Conservation (phyloP, 2,329 filamentous ascomycete species). For the Hysterium pulicare region DNA sequence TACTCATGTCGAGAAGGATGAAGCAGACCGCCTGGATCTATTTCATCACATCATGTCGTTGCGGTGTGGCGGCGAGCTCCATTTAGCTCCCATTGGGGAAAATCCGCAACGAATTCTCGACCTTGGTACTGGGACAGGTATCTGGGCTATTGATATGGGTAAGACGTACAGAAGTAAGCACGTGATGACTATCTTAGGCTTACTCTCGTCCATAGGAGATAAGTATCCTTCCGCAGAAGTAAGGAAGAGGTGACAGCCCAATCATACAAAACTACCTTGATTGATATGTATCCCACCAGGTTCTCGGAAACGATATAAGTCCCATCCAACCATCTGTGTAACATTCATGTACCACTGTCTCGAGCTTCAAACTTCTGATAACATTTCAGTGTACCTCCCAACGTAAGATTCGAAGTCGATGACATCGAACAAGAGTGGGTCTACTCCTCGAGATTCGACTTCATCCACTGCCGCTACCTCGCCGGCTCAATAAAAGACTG, state of each 20-base stretch:
- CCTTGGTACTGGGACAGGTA: slow-evolving; percentile 20
- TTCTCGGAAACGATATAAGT: slow-evolving; percentile 38
- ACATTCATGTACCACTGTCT: not conserved
- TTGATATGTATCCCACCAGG: slow-evolving; percentile 4
- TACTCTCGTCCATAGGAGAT: too few relatives aligned
- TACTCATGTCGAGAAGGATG: slow-evolving; percentile 5
- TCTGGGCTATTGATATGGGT: slow-evolving; percentile 26
- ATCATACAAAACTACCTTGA: not conserved
- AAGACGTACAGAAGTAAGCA: too few relatives aligned
- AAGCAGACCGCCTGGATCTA: slow-evolving; percentile 24
- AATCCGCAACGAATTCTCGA: slow-evolving; percentile 19
- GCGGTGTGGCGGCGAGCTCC: slow-evolving; percentile 17
- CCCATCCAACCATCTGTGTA: slow-evolving; percentile 36
- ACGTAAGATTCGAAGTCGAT: slow-evolving; percentile 39
- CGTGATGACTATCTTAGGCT: too few relatives aligned
- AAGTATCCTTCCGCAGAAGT: slow-evolving; percentile 26
- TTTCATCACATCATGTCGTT: slow-evolving; percentile 23
- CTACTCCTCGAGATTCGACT: slow-evolving; percentile 26
- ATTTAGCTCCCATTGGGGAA: slow-evolving; percentile 21
- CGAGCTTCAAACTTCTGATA: not conserved
- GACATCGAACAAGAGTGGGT: slow-evolving; percentile 37
- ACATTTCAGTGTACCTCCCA: slow-evolving; percentile 26
- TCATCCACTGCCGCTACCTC: slow-evolving; percentile 29
- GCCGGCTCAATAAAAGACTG: slow-evolving; percentile 29
- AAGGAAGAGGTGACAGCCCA: slow-evolving; percentile 2